Base-by-base conservation (phyloP, 2,329 filamentous ascomycete species). In the Venturia effusa region DNA sequence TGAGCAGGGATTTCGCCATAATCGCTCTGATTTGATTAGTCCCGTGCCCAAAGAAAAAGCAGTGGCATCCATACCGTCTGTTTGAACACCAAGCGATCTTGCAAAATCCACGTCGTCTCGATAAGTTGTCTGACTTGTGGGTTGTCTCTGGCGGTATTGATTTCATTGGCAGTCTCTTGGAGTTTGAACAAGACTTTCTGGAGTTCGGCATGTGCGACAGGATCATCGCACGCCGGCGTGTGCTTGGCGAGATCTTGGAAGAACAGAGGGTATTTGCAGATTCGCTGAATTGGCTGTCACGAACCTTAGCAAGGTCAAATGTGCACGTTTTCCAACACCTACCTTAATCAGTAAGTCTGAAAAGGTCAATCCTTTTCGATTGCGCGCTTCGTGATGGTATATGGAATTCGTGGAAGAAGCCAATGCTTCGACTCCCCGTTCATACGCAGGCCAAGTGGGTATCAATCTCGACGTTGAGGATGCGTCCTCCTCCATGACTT, bases 311-410 rank as follows among this genome's bases (percentile, higher is more conserved):
- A 45, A 3, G 27, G 17, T n/a, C 15, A 59, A 15, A n/a, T 39
- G 24, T 15, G 27, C 55, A 40, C 27, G 30, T 43, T 48, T 10
- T 15, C 0, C 7, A n/a, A 17, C 19, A 40, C 74, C 67, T 69
- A 90, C 92, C 84, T 97, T 97, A 68, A 97, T 92, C 64, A 97
- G 81, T 5, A 97, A 80, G 75, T 97, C 94, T 60, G 87, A 85
- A 67, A 97, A 84, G 1, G 89, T 92, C 67, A 96, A 78, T 2
- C 90, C 88, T 71, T 91, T 95, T 70, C 84, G 90, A 37, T 82
- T 80, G 64, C 84, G 81, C 19, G 84, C 81, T 39, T 81, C 79
- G 62, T 84, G 81, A 65, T 81, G 84, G 65, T 88, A 87, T n/a
- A 84, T 80, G 0, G 92, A 88, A 19, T 85, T 83, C 30, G 96